A percentile compares a stretch with the other conserved stretches of the same genome.
Evolutionary conservation across 306 rosid species (phyloP).

Genomic region (Senna siamea): DNA sequence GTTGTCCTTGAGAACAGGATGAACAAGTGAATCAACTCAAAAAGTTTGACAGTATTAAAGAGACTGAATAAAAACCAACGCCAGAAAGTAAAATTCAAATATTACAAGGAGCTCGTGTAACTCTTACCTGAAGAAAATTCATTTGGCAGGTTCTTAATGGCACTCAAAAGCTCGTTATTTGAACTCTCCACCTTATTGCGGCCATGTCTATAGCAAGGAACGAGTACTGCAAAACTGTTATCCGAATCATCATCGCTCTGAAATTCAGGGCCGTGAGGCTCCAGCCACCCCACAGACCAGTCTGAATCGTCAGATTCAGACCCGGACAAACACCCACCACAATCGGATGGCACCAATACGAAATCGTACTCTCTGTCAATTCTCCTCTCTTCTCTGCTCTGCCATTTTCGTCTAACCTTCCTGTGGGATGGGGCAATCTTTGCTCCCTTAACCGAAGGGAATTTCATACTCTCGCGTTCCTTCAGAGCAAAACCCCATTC

Average conservation of each 20-base stretch:
- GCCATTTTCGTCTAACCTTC: constrained; percentile 71
- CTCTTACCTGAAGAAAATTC: constrained; percentile 76
- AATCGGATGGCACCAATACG: constrained; percentile 86
- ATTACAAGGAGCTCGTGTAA: neutral
- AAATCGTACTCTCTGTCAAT: constrained; percentile 76
- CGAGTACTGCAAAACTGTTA: constrained; percentile 79
- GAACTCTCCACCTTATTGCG: constrained; percentile 70
- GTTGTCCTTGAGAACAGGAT: too few relatives aligned
- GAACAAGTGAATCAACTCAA: constrained; percentile 27
- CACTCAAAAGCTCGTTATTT: constrained; percentile 67
- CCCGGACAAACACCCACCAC: constrained; percentile 62
- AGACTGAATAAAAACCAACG: constrained; percentile 14
- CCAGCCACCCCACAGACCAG: constrained; percentile 92
- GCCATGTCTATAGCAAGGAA: constrained; percentile 81
- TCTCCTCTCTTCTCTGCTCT: constrained; percentile 72
- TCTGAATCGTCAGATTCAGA: constrained; percentile 78
- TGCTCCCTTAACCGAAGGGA: constrained; percentile 62
- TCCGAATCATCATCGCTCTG: constrained; percentile 67
- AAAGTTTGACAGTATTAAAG: constrained; percentile 17
- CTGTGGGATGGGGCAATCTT: constrained; percentile 54
- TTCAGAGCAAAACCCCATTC: constrained; percentile 60
- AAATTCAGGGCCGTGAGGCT: constrained; percentile 85
- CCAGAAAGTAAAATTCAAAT: neutral
- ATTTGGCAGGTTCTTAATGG: constrained; percentile 67
- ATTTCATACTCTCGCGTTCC: constrained; percentile 65